Evolutionary conservation across 2,329 filamentous ascomycete species (phyloP).

Genomic region (Alternaria novae-zelandiae): DNA sequence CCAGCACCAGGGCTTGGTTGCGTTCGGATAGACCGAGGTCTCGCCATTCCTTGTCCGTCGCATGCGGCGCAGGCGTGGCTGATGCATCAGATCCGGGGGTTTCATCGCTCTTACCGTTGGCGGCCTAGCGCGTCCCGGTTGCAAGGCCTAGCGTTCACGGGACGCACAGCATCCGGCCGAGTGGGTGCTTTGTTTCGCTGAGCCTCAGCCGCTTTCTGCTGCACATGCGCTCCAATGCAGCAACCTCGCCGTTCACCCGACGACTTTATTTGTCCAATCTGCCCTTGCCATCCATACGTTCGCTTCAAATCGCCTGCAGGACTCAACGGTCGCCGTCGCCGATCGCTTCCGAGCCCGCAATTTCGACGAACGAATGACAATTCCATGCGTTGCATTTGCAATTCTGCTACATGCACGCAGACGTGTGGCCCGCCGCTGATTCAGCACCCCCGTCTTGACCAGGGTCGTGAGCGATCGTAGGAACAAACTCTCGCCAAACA

Average conservation of each 20-base stretch:
- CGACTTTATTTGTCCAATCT: constrained; percentile 14
- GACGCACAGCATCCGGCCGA: constrained; percentile 23
- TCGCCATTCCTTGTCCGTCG: constrained; percentile 15
- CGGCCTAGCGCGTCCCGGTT: constrained; percentile 9
- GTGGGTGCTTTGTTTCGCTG: constrained; percentile 21
- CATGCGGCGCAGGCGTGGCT: constrained; percentile 24
- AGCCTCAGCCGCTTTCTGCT: constrained; percentile 19
- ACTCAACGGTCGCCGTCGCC: constrained; percentile 32
- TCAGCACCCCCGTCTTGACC: constrained; percentile 11
- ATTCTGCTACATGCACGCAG: constrained; percentile 2
- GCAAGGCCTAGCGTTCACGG: constrained; percentile 24
- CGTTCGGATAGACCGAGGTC: constrained; percentile 15
- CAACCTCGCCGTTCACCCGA: constrained; percentile 32
- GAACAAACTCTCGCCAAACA: constrained; percentile 9
- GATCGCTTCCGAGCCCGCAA: constrained; percentile 22
- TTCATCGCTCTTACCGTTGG: neutral
- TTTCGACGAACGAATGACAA: neutral
- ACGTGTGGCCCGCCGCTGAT: constrained; percentile 11
- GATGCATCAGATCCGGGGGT: constrained; percentile 20
- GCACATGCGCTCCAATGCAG: constrained; percentile 25
- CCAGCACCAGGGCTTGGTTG: neutral
- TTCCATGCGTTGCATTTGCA: neutral
- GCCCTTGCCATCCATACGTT: constrained; percentile 9
- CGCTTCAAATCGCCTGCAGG: constrained; percentile 22
- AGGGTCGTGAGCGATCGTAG: constrained; percentile 17